A percentile compares a stretch with the other conserved stretches of the same genome.
Conservation (phyloP, 164 flowering plant species). For the Taxillus chinensis region DNA sequence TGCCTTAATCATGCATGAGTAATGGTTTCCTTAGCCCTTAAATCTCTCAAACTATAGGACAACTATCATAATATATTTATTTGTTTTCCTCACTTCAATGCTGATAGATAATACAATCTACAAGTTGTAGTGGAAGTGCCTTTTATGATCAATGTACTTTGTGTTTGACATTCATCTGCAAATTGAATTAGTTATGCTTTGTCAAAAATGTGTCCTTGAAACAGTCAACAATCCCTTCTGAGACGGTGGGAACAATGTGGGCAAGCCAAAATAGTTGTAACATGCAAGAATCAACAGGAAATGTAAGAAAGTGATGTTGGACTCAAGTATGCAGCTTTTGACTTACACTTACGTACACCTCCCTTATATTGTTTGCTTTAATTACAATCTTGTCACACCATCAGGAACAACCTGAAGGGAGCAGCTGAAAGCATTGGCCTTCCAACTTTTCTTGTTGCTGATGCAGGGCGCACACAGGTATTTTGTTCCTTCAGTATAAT, state of each 20-base stretch:
- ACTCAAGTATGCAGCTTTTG: not conserved
- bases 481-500: no score
- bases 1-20: no score
- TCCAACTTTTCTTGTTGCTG: conserved; percentile 90
- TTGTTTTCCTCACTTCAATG: no score
- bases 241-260: conserved; percentile 87
- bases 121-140: no score
- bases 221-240: conserved; percentile 64
- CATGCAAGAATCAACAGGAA: conserved; percentile 92
- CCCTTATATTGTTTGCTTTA: not conserved
- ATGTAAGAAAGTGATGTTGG: conserved; percentile 55
- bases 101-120: no score
- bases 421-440: conserved; percentile 82
- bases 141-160: no score
- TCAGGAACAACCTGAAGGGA: conserved; percentile 69
- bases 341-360: not conserved
- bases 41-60: no score
- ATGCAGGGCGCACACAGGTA: conserved; percentile 97
- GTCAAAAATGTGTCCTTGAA: conserved; percentile 1
- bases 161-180: no score
- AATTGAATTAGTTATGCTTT: not conserved
- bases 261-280: conserved; percentile 82
- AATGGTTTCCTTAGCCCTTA: no score
- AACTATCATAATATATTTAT: no score
- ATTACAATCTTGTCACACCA: conserved; percentile 2